Evolutionary conservation across 306 rosid genomes (phyloP), one percentile per base, ranked within the genome.

Genomic region (Erythrophleum fordii): DNA sequence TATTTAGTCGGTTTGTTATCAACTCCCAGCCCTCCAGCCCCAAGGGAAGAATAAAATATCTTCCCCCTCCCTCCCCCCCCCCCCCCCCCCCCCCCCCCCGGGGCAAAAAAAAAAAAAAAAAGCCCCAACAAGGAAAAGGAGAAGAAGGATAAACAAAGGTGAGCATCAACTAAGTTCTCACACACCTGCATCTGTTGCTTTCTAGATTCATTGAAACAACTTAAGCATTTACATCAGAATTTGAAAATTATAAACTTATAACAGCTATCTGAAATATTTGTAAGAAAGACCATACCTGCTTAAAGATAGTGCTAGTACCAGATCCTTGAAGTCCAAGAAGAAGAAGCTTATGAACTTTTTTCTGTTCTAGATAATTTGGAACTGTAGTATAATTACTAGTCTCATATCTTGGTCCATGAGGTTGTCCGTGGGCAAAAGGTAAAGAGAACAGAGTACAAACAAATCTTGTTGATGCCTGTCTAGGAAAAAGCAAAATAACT

Each of bases 261-360:
- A 69, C 18, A 8, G 9, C 2, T 72, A n/a, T 13, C 17, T 13
- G 51, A 73, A 73, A 51, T n/a, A 49, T 45, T 56, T 61, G 71
- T 67, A 62, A 31, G 11, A 61, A 61, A 29, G 20, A 61, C 18
- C 16, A 29, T 75, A 93, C 98, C 98, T 95, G 99, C 88, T 95
- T 95, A 85, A 95, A 95, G 80, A 95, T 88, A 11, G 97, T 95
- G 87, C 99, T 95, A 76, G 99, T 93, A 82, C 99, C 99, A 75
- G 98, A 89, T 75, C 99, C 97, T 74, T 84, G 93, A 86, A 86
- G 82, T 79, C 99, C 99, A 80, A 95, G 91, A 81, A 95, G 98
- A 69, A 95, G 94, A 65, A 93, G 97, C 89, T 95, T 95, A 84
- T 95, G 99, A 68, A 73, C 75, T 73, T 85, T 91, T 84, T 93